These are phyloP conservation scores for Solanum etuberosum DNA, from an alignment of 257 asterid genomes.

Conservation along the genomic window DNA sequence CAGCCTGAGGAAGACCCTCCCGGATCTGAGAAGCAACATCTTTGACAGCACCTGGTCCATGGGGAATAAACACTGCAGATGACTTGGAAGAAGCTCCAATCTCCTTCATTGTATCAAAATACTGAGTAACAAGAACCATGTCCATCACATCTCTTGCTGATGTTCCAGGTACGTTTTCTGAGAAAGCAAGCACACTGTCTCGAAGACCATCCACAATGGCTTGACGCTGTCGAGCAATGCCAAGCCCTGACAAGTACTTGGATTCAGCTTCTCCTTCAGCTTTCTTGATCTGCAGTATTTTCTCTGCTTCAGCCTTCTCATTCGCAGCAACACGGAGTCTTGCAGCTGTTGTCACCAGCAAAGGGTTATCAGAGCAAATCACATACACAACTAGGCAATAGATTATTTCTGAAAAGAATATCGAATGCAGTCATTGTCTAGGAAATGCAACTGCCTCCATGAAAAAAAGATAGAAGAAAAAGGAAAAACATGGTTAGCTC, in stretches of 20 bases:
- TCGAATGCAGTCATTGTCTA: not conserved
- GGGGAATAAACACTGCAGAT: constrained; percentile 26
- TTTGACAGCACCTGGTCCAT: constrained; percentile 36
- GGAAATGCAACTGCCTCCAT: not conserved
- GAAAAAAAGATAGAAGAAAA: not conserved
- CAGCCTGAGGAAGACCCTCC: constrained; percentile 28
- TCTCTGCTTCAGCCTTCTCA: constrained; percentile 41
- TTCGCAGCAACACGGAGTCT: constrained; percentile 35
- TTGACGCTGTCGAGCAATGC: constrained; percentile 35
- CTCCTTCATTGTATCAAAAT: constrained; percentile 33
- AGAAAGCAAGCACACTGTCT: constrained; percentile 27
- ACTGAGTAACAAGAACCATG: constrained; percentile 32
- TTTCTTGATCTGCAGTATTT: constrained; percentile 28
- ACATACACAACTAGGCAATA: not conserved
- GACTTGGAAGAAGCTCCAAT: constrained; percentile 30
- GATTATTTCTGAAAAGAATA: not conserved
- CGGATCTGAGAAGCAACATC: constrained; percentile 28
- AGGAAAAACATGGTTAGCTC: not conserved
- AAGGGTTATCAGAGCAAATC: not conserved
- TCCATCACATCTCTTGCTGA: constrained; percentile 32
- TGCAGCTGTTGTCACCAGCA: constrained; percentile 21
- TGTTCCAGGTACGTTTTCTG: constrained; percentile 33
- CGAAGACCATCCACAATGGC: constrained; percentile 34
- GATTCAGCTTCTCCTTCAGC: constrained; percentile 40
- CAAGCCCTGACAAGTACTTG: constrained; percentile 28